Base-by-base conservation (phyloP, 2,329 filamentous ascomycete species). In the Orbilia blumenaviensis region DNA sequence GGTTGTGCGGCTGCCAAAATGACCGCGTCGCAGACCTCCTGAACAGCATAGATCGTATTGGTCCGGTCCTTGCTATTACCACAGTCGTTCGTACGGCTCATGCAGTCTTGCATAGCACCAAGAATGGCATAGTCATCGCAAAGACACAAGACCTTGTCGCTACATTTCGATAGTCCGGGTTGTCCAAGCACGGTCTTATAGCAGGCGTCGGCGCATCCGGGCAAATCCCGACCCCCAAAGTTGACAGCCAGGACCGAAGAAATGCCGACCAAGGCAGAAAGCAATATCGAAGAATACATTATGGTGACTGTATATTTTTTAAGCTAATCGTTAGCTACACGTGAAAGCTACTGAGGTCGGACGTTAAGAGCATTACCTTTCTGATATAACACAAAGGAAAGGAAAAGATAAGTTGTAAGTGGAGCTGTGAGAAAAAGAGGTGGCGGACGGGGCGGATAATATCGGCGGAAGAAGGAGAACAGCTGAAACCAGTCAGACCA, bases 401-500 rank as follows among this genome's bases (percentile, higher is more conserved):
- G 27, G 34, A 68, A 54, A 42, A 23, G 21, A 56, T 46, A 34
- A 67, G 44, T 16, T 12, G 38, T 46, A 34, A 67, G 44, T 16
- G 18, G 38, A 54, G 25, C 44, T 46, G 48, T 34, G 38, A 67
- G 52, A 46, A 61, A 61, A 52, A 54, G 41, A 63, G 36, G 44
- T 63, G 56, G 44, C 56, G 44, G 54, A 52, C 25, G 42, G 52
- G 21, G 42, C 66, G 48, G 56, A 50, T 68, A 69, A 61, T 61
- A 74, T 63, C 58, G 50, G 58, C 50, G 60, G 52, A 58, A 46
- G 60, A 62, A 61, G 46, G 58, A 64, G 38, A 69, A 66, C 58
- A 38, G 42, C 72, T 66, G 72, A 76, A 75, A 64, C 72, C 64
- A 38, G 72, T 52, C 72, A 76, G 72, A 60, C 64, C 38, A 56